These are phyloP conservation scores for Gracilariopsis chorda DNA, from an alignment of 23 red algal genomes.

Conservation along the genomic window DNA sequence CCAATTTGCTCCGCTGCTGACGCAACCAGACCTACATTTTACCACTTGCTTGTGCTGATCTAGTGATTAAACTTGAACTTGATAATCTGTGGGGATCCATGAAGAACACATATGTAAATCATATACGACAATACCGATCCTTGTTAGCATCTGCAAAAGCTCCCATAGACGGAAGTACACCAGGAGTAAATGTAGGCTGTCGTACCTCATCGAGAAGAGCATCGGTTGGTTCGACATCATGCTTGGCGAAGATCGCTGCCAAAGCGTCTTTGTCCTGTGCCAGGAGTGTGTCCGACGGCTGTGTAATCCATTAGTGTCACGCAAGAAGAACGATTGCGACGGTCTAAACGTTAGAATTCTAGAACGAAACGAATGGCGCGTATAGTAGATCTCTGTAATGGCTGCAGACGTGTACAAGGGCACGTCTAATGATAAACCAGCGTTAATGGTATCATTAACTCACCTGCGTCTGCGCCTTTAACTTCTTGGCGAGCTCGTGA, in stretches of 20 bases:
- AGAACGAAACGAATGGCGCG: too few relatives aligned
- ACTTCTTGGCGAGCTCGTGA: constrained; percentile 50
- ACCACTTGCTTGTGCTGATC: not conserved
- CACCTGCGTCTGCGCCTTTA: constrained; percentile 50
- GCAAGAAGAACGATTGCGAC: too few relatives aligned
- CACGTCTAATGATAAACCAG: too few relatives aligned
- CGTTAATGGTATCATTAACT: too few relatives aligned
- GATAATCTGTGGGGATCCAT: not conserved
- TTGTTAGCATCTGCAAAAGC: not conserved
- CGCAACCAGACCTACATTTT: too few relatives aligned
- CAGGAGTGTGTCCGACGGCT: constrained; percentile 21
- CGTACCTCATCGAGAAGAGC: constrained; percentile 60
- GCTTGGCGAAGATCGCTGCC: constrained; percentile 42
- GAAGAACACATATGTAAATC: not conserved
- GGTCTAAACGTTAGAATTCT: too few relatives aligned
- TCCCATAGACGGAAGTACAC: too few relatives aligned
- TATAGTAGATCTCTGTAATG: too few relatives aligned
- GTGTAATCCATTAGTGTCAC: too few relatives aligned
- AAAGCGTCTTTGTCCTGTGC: constrained; percentile 3
- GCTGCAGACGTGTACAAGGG: too few relatives aligned
- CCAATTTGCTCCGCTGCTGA: too few relatives aligned
- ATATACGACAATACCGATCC: not conserved
- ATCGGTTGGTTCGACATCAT: constrained; percentile 22
- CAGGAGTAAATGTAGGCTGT: not conserved
- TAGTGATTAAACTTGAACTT: constrained; percentile 79